Evolutionary conservation across 768 basidiomycete species (phyloP).

Genomic region (Mrakia blollopis): DNA sequence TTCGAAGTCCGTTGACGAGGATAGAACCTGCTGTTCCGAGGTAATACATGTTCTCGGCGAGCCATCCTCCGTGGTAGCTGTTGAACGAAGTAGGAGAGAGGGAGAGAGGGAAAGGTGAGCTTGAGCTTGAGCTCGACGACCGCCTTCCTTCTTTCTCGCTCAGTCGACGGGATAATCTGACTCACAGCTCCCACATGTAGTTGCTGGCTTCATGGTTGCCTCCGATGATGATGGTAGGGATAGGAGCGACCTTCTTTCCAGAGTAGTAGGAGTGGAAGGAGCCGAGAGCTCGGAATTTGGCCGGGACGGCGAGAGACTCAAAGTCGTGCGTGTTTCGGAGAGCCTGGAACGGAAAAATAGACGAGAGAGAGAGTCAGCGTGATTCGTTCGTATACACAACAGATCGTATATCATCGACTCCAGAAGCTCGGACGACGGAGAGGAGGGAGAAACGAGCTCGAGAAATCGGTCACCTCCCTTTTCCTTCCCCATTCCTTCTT

Average conservation of each 20-base stretch:
- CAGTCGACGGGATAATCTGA: constrained; percentile 26
- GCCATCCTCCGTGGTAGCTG: constrained; percentile 94
- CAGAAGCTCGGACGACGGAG: neutral
- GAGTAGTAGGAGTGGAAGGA: constrained; percentile 84
- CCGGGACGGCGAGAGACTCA: constrained; percentile 82
- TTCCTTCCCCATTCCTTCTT: neutral
- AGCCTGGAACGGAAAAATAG: constrained; percentile 67
- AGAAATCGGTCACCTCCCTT: neutral
- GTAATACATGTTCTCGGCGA: constrained; percentile 94
- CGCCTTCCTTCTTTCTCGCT: neutral
- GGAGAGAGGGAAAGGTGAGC: neutral
- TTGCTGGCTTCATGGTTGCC: constrained; percentile 98
- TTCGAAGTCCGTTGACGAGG: constrained; percentile 76
- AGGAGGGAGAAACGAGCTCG: neutral
- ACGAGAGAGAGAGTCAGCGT: neutral
- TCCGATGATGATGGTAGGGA: constrained; percentile 89
- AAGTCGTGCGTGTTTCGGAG: constrained; percentile 79
- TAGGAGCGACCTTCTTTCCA: constrained; percentile 70
- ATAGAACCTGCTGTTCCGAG: constrained; percentile 87
- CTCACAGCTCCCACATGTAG: constrained; percentile 92
- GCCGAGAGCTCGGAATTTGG: constrained; percentile 77
- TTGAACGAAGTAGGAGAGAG: neutral
- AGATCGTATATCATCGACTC: no score
- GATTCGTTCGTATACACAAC: no score
- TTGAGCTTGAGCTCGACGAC: constrained; percentile 7